A percentile compares a stretch with the other conserved stretches of the same genome.
These are phyloP conservation scores for Hypoxylon lenormandii DNA, from an alignment of 495 filamentous ascomycete genomes.

Conservation along the genomic window DNA sequence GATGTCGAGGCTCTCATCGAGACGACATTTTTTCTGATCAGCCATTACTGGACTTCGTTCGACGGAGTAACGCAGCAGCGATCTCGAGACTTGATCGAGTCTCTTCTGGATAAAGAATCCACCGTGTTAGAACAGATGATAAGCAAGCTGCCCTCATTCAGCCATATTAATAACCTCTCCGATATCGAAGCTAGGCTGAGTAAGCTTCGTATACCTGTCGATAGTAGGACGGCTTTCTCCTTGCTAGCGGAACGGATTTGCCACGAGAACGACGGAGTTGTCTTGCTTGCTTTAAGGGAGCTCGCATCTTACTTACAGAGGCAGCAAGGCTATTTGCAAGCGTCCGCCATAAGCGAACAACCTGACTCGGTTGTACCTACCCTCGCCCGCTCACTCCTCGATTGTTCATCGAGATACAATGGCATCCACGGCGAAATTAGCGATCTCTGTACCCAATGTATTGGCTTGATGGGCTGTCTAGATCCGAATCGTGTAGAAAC, in stretches of 20 bases:
- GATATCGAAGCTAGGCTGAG: constrained; percentile 72
- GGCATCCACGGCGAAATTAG: constrained; percentile 73
- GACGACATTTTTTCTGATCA: constrained; percentile 86
- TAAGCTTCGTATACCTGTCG: constrained; percentile 67
- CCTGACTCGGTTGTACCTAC: constrained; percentile 78
- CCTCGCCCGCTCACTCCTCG: constrained; percentile 80
- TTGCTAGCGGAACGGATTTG: constrained; percentile 77
- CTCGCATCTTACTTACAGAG: constrained; percentile 75
- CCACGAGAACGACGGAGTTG: constrained; percentile 86
- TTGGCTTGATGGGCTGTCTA: constrained; percentile 89
- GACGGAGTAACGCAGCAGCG: constrained; percentile 67
- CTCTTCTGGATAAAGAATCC: constrained; percentile 72
- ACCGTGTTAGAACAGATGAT: constrained; percentile 71
- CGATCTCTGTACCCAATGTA: constrained; percentile 77
- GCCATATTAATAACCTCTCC: constrained; percentile 74
- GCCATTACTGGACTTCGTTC: constrained; percentile 80
- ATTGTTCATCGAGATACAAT: constrained; percentile 83
- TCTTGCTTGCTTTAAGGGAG: constrained; percentile 80
- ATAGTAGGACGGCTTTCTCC: constrained; percentile 70
- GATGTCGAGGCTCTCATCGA: constrained; percentile 82
- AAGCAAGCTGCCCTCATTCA: constrained; percentile 80
- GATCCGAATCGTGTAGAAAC: constrained; percentile 91
- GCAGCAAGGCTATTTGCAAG: constrained; percentile 84
- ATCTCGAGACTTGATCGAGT: constrained; percentile 70
- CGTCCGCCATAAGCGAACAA: constrained; percentile 84